Evolutionary conservation across 1,139 yeast genomes (phyloP).

Genomic region (Blastobotrys elegans): DNA sequence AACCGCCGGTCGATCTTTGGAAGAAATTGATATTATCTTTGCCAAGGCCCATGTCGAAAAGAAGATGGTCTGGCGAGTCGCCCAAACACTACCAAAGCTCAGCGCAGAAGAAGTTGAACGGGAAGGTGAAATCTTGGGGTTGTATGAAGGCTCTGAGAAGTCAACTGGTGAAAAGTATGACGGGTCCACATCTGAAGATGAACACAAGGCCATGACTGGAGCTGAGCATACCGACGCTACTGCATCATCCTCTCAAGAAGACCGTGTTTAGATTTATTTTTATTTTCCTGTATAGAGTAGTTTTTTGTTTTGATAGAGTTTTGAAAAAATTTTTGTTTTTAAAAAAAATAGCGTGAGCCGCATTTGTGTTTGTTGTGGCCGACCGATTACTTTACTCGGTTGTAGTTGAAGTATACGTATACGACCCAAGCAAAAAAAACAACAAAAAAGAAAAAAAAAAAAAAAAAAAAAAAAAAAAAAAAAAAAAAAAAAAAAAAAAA

Average conservation of each 20-base stretch:
- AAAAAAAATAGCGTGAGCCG: too few relatives aligned
- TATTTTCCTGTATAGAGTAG: background rate
- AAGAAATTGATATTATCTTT: slow-evolving; percentile 59
- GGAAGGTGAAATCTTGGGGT: slow-evolving; percentile 29
- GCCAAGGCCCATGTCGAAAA: slow-evolving; percentile 31
- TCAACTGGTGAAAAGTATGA: background rate
- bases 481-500: too few relatives aligned
- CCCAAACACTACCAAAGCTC: slow-evolving; percentile 29
- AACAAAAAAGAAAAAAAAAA: too few relatives aligned
- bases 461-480: too few relatives aligned
- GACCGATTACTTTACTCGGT: too few relatives aligned
- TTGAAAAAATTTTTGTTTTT: too few relatives aligned
- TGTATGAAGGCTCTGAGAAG: slow-evolving; percentile 11
- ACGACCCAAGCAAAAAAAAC: too few relatives aligned
- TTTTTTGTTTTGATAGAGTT: background rate
- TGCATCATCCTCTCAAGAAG: background rate
- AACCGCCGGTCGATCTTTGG: slow-evolving; percentile 58
- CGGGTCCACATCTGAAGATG: background rate
- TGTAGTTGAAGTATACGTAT: too few relatives aligned
- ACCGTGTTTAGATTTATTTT: background rate
- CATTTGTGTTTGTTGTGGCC: too few relatives aligned
- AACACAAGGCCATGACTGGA: background rate
- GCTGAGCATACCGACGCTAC: too few relatives aligned
- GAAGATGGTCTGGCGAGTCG: slow-evolving; percentile 29
- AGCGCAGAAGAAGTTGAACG: slow-evolving; percentile 25